Evolutionary conservation across 805 yeast species (phyloP).

Genomic region (Yamadazyma nakazawae): DNA sequence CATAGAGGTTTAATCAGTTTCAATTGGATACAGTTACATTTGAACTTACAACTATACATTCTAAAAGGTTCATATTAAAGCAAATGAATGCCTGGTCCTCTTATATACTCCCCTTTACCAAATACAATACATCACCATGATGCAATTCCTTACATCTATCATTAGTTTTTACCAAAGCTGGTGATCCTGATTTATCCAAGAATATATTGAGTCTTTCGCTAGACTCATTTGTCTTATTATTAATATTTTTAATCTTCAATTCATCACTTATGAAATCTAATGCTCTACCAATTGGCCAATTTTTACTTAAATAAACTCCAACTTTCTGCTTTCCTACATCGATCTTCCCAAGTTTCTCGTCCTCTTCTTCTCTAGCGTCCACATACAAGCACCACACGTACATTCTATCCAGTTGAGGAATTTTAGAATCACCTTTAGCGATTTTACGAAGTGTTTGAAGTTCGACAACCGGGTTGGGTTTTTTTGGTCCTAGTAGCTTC

Average conservation of each 20-base stretch:
- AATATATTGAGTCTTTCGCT: conserved; percentile 48
- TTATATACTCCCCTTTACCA: conserved; percentile 46
- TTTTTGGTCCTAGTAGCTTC: conserved; percentile 4
- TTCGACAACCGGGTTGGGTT: conserved; percentile 17
- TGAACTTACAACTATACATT: too few relatives aligned
- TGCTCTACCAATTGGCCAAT: conserved; percentile 60
- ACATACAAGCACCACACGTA: conserved; percentile 48
- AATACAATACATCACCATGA: conserved; percentile 50
- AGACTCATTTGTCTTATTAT: conserved; percentile 43
- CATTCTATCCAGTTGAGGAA: conserved; percentile 43
- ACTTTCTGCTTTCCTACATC: conserved; percentile 25
- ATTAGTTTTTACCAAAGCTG: conserved; percentile 26
- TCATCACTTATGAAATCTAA: conserved; percentile 51
- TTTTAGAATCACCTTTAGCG: conserved; percentile 52
- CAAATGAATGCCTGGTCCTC: too few relatives aligned
- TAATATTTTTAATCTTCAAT: conserved; percentile 46
- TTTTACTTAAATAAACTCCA: conserved; percentile 47
- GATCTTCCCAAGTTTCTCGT: conserved; percentile 20
- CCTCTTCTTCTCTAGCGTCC: conserved; percentile 21
- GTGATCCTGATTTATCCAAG: conserved; percentile 24
- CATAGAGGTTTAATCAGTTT: too few relatives aligned
- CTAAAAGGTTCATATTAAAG: too few relatives aligned
- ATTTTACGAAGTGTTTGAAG: conserved; percentile 34
- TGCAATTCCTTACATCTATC: conserved; percentile 37
- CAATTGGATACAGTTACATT: too few relatives aligned